Evolutionary conservation across 257 asterid species (phyloP).

Genomic region (Nicotiana sylvestris): DNA sequence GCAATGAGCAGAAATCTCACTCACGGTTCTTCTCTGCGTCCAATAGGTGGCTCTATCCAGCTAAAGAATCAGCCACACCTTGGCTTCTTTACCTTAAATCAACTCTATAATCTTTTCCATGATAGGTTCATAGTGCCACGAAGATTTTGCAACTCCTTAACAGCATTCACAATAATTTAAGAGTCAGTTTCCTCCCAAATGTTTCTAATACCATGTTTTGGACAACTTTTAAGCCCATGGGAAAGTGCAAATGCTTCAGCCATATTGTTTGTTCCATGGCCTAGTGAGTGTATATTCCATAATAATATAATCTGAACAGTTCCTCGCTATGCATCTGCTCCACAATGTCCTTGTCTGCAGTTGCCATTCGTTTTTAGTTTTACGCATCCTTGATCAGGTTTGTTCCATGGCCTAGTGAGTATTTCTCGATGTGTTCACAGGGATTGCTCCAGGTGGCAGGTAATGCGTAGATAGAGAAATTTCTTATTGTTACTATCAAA

Average conservation of each 20-base stretch:
- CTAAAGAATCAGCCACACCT: neutral
- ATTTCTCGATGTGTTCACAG: neutral
- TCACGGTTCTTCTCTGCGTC: neutral
- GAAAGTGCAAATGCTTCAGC: neutral
- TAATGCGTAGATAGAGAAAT: neutral
- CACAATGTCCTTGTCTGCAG: neutral
- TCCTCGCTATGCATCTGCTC: neutral
- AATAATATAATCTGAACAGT: neutral
- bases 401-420: neutral
- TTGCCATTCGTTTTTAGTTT: neutral
- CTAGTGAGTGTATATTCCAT: neutral
- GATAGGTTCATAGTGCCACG: neutral
- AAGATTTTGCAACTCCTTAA: neutral
- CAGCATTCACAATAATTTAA: neutral
- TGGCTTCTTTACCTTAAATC: neutral
- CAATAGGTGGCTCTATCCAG: neutral
- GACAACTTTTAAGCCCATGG: neutral
- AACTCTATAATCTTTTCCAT: neutral
- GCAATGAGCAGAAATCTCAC: too few relatives aligned
- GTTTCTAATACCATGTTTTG: neutral
- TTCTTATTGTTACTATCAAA: too few relatives aligned
- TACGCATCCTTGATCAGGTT: neutral
- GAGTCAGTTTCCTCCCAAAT: neutral
- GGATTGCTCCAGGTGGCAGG: neutral
- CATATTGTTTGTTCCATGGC: neutral